Base-by-base conservation (phyloP, 345 rosid species). In the Pelargonium nanum region DNA sequence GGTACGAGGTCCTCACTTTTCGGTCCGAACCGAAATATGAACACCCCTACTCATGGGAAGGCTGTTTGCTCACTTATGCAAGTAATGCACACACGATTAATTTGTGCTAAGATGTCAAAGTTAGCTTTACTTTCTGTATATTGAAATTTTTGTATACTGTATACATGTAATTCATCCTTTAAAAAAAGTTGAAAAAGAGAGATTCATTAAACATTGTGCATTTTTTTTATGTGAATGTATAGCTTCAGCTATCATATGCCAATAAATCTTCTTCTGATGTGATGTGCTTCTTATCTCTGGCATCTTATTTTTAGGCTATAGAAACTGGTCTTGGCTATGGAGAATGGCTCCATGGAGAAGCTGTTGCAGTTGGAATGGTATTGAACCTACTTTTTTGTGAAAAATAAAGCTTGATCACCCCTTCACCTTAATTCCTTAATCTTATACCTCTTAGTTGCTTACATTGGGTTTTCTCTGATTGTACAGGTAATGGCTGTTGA, bases 261-360 rank as follows among this genome's bases (percentile, higher is more conserved):
- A 12, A 34, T 4, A n/a, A n/a, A 25, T 25, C 26, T 56, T 56
- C 19, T 58, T 58, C 22, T 26, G 17, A 58, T 58, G 34, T 22
- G 23, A 22, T 59, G 8, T 32, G 20, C 5, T 32, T 2, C 52
- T 59, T 25, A 16, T 34, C 52, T 32, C 1, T n/a, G 34, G n/a
- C 22, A 8, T 32, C 26, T 20, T 5, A 22, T 34, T 60, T 70
- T 57, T 82, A 94, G 99, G 99, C 99, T 44, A 86, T 94, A 67
- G 99, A 94, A 76, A 87, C 88, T 59, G 89, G 97, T 44, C 65
- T 86, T 53, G 99, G 99, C 59, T 90, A 94, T 50, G 99, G 99
- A 62, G 70, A 79, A 56, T 93, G 99, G 97, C 88, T 93, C 65
- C 99, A 93, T 56, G 99, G 99, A 70, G 99, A 93, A 83, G 99